These are phyloP conservation scores for Leccinum aurantiacum DNA, from an alignment of 768 basidiomycete species.

Conservation along the genomic window DNA sequence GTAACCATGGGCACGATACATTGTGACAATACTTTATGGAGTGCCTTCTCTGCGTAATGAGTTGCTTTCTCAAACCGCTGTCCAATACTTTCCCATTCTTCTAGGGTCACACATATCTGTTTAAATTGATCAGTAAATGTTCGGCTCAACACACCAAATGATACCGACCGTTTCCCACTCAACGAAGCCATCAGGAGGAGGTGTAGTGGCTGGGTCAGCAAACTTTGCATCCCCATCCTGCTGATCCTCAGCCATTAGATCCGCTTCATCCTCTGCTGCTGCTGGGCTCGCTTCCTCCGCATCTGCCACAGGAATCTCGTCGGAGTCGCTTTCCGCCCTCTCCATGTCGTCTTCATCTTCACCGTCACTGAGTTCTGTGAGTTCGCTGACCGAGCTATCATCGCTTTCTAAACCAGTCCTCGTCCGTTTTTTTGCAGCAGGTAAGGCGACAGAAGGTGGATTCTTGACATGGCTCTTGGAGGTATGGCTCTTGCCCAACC, in stretches of 20 bases:
- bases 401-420: slow-evolving; percentile 66
- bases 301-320: background rate
- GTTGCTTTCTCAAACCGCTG: slow-evolving; percentile 73
- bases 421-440: slow-evolving; percentile 10
- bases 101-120: slow-evolving; percentile 79
- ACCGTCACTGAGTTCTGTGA: slow-evolving; percentile 68
- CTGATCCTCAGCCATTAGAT: slow-evolving; percentile 7
- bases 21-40: slow-evolving; percentile 66
- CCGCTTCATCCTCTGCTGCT: background rate
- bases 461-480: slow-evolving; percentile 18
- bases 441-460: slow-evolving; percentile 7
- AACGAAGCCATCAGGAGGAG: slow-evolving; percentile 53
- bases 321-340: slow-evolving; percentile 13
- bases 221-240: background rate
- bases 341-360: slow-evolving; percentile 33
- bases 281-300: slow-evolving; percentile 3
- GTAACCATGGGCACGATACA: slow-evolving; percentile 71
- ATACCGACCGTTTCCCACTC: slow-evolving; percentile 89
- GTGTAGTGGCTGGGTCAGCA: slow-evolving; percentile 3
- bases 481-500: slow-evolving; percentile 40
- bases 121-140: slow-evolving; percentile 1
- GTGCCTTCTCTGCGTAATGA: slow-evolving; percentile 77
- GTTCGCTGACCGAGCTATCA: slow-evolving; percentile 62
- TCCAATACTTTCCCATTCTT: slow-evolving; percentile 83
- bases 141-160: background rate